Conservation (phyloP, 441 rosid species). For the Metrosideros polymorpha region DNA sequence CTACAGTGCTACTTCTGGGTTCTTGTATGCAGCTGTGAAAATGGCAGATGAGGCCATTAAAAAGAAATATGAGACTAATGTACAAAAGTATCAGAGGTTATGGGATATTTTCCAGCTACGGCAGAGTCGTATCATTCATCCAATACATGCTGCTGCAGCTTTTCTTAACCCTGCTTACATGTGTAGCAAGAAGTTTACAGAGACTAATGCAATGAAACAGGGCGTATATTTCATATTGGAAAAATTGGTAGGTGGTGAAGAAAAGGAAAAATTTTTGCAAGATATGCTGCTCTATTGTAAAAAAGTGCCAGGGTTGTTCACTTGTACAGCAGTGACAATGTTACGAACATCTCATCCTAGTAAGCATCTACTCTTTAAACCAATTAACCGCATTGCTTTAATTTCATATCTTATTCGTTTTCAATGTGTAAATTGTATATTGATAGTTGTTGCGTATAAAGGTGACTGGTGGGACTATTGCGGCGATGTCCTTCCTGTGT, state of each 20-base stretch:
- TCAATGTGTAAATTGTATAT: not conserved
- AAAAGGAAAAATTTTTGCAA: not conserved
- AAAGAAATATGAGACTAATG: not conserved
- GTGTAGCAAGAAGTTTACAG: not conserved
- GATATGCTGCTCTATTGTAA: not conserved
- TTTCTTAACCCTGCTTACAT: not conserved
- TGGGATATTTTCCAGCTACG: fast-evolving
- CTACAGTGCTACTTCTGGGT: not conserved
- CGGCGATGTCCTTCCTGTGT: not conserved
- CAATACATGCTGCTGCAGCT: not conserved
- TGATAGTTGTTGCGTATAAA: not conserved
- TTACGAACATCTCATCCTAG: not conserved
- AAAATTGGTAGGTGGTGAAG: not conserved
- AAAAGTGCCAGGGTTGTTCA: not conserved
- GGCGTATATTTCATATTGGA: not conserved
- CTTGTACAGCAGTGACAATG: not conserved
- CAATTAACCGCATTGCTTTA: not conserved
- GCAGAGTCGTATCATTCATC: not conserved
- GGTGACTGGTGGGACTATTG: not conserved
- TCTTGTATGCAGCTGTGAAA: not conserved
- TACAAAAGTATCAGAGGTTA: not conserved
- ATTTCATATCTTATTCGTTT: not conserved
- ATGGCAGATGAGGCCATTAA: not conserved
- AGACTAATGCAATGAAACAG: not conserved
- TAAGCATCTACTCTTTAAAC: not conserved